Percentiles rank a stretch among this genome's conserved stretches.
phyloP scores from a whole-genome alignment of 1,139 yeast genomes.

The Suhomyces anneliseae region DNA sequence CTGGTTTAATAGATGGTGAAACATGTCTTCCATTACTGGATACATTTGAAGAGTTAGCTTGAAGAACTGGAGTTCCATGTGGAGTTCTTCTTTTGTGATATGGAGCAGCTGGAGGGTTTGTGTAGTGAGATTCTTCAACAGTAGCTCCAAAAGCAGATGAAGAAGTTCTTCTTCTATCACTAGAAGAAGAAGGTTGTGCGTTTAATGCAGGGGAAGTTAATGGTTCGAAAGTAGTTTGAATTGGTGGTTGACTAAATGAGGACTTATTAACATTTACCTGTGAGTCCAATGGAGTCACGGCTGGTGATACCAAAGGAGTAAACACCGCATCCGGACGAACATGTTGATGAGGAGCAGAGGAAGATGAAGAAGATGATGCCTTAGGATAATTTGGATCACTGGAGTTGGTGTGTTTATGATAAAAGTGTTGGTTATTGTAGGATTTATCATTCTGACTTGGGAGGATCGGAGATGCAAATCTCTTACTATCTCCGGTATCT shows the following conservation, averaged over 20 bases:
- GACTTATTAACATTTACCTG: conserved; percentile 23
- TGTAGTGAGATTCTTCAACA: conserved; percentile 22
- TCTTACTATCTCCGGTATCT: conserved; percentile 11
- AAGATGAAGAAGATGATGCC: conserved; percentile 5
- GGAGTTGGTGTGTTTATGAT: conserved; percentile 31
- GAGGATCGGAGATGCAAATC: conserved; percentile 40
- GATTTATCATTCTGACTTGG: conserved; percentile 48
- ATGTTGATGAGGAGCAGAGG: conserved; percentile 22
- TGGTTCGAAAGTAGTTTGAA: conserved; percentile 43
- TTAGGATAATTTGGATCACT: conserved; percentile 1
- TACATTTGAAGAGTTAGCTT: conserved; percentile 19
- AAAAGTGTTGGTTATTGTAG: conserved; percentile 45
- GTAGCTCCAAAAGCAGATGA: conserved; percentile 31
- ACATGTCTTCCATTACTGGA: conserved; percentile 11
- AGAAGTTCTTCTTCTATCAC: conserved; percentile 34
- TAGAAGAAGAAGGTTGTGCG: conserved; percentile 32
- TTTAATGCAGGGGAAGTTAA: conserved; percentile 68
- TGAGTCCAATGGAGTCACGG: conserved; percentile 62
- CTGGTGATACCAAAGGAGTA: conserved; percentile 78
- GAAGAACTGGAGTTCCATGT: conserved; percentile 48
- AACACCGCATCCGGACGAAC: conserved; percentile 53
- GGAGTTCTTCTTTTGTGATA: conserved; percentile 44
- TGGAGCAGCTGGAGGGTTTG: conserved; percentile 1
- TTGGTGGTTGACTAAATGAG: conserved; percentile 30
- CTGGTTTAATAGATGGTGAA: conserved; percentile 24